Base-by-base conservation (phyloP, 2,329 filamentous ascomycete genomes). In the Tolypocladium guangdongense region DNA sequence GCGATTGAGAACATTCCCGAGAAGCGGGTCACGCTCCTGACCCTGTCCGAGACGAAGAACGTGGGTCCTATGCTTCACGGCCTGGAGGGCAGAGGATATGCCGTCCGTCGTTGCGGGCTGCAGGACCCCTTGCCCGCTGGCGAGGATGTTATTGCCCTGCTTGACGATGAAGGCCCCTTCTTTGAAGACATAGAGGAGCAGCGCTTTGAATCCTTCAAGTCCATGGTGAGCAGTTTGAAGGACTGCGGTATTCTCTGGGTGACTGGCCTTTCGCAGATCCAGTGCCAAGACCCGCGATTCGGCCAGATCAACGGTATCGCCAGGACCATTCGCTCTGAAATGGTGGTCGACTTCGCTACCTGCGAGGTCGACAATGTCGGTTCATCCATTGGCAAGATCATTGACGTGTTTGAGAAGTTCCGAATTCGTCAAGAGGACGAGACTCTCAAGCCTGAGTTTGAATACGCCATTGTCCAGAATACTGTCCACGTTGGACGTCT, bases 291-390 rank as follows among this genome's bases (percentile, higher is more conserved):
- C 24, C 67, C 68, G 0, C 50, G 58, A 7, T 64, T 61, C 27
- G 64, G 62, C 0, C 57, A 60, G 7, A 49, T 56, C 0, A 50
- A 67, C 14, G 68, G 67, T 0, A 12, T 59, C 0, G 58, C 62
- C 0, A 56, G 68, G 2, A 63, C 57, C 7, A 51, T 68, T 6
- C 64, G 66, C 10, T 51, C 56, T 2, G 67, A 70, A 54, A 49
- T 63, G 8, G 41, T 43, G 0, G 36, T 64, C 3, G 52, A 60
- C 20, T 57, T 69, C n/a, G 56, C 59, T 2, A 67, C 66, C 0
- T 55, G 64, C 3, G 66, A 70, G 49, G 51, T 68, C 5, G 45
- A 48, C 11, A 37, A 39, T 2, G 8, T 37, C 4, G 30, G 14
- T n/a, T 27, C 41, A 2, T 45, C 41, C 7, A 6, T 45, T 1